Evolutionary conservation across 2,329 filamentous ascomycete species (phyloP).

Genomic region (Geosmithia flava): DNA sequence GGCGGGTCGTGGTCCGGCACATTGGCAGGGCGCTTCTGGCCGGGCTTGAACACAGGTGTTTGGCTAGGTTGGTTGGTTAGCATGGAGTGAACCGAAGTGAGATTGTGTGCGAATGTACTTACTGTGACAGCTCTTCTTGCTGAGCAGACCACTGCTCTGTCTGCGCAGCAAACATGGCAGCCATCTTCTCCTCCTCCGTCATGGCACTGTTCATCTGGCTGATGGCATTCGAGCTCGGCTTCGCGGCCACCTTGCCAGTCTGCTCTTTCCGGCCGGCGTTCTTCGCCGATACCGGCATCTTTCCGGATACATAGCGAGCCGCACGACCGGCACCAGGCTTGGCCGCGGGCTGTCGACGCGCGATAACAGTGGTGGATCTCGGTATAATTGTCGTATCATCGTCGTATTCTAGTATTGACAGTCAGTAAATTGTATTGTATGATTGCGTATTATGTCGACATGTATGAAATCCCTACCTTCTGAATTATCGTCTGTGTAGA

Average conservation of each 20-base stretch:
- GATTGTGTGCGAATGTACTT: slow-evolving; percentile 12
- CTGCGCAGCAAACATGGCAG: slow-evolving; percentile 81
- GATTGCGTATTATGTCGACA: neutral
- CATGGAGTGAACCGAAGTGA: slow-evolving; percentile 7
- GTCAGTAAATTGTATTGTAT: neutral
- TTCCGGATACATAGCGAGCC: slow-evolving; percentile 89
- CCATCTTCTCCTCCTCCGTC: slow-evolving; percentile 89
- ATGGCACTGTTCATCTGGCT: slow-evolving; percentile 63
- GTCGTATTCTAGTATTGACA: slow-evolving; percentile 60
- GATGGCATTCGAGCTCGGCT: slow-evolving; percentile 44
- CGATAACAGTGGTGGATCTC: slow-evolving; percentile 86
- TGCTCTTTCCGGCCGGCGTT: slow-evolving; percentile 59
- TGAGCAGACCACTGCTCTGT: slow-evolving; percentile 88
- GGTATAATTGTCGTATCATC: slow-evolving; percentile 98
- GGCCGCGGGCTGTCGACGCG: slow-evolving; percentile 69
- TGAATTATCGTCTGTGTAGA: slow-evolving; percentile 83
- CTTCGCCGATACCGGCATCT: slow-evolving; percentile 83
- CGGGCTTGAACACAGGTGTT: slow-evolving; percentile 47
- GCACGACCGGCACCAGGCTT: slow-evolving; percentile 83
- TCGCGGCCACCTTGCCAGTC: slow-evolving; percentile 43
- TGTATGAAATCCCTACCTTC: slow-evolving; percentile 54
- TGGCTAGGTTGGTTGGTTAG: slow-evolving; percentile 34
- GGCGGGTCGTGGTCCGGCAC: slow-evolving; percentile 90
- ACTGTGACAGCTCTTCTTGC: slow-evolving; percentile 85
- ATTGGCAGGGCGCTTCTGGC: slow-evolving; percentile 54